Conservation (phyloP, 1,284 basidiomycete species). For the Cryptococcus sp. region DNA sequence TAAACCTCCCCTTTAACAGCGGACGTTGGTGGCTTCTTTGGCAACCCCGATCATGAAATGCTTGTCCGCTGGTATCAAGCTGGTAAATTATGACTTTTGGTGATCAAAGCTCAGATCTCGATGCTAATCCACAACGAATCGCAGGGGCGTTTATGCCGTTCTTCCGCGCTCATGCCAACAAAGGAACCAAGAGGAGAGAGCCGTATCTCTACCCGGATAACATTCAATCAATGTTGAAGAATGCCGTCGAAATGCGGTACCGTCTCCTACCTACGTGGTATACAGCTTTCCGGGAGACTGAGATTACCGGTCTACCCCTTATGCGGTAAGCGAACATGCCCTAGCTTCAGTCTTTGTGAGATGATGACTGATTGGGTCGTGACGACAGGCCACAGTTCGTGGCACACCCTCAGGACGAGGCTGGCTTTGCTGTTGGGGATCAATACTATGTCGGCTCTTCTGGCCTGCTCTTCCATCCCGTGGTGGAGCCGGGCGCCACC, state of each 20-base stretch:
- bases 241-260: slow-evolving; percentile 82
- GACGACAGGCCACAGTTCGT: slow-evolving; percentile 81
- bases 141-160: slow-evolving; percentile 88
- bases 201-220: slow-evolving; percentile 91
- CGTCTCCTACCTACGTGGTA: slow-evolving; percentile 92
- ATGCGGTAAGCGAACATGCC: slow-evolving; percentile 60
- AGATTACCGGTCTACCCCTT: slow-evolving; percentile 74
- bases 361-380: background rate
- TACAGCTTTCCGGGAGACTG: slow-evolving; percentile 87
- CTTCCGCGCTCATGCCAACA: slow-evolving; percentile 97
- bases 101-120: too few species aligned
- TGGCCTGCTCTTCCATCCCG: slow-evolving; percentile 91
- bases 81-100: slow-evolving; percentile 53
- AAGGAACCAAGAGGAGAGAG: slow-evolving; percentile 96
- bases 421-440: slow-evolving; percentile 86
- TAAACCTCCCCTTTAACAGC: slow-evolving; percentile 58
- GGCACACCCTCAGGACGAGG: slow-evolving; percentile 81
- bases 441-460: slow-evolving; percentile 90
- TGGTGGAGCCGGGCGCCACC: slow-evolving; percentile 72
- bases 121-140: too few species aligned
- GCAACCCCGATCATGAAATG: slow-evolving; percentile 91
- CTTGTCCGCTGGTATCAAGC: slow-evolving; percentile 97
- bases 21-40: slow-evolving; percentile 98
- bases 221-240: slow-evolving; percentile 75
- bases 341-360: background rate